Conservation (phyloP, 192 early-diverging fungal genomes). For the Pilaira anomala region DNA sequence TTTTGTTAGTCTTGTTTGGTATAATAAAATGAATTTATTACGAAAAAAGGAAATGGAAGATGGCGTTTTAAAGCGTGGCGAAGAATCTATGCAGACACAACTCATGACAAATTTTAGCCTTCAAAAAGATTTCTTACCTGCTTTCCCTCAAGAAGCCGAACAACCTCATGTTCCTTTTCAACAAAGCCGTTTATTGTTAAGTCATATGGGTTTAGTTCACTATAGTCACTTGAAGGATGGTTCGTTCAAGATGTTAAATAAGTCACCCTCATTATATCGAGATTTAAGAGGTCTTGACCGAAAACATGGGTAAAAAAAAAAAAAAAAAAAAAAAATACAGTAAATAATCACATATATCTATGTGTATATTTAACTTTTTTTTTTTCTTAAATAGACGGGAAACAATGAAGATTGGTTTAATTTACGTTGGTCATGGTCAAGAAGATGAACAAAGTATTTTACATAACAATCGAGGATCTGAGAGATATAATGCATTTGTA, state of each 20-base stretch:
- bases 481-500: slow-evolving; percentile 82
- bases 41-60: slow-evolving; percentile 7
- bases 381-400: slow-evolving; percentile 56
- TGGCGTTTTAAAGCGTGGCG: not conserved
- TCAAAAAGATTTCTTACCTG: slow-evolving; percentile 51
- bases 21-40: slow-evolving; percentile 23
- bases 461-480: slow-evolving; percentile 69
- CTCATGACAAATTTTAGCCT: slow-evolving; percentile 41
- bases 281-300: slow-evolving; percentile 79
- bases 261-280: slow-evolving; percentile 58
- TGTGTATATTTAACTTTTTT: slow-evolving; percentile 1
- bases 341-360: not conserved
- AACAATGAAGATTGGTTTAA: slow-evolving; percentile 82
- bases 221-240: slow-evolving; percentile 73
- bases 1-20: slow-evolving; percentile 20
- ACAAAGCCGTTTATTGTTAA: slow-evolving; percentile 65
- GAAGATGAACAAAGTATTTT: slow-evolving; percentile 87
- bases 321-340: too few relatives aligned
- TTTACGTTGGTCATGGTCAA: slow-evolving; percentile 91
- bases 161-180: slow-evolving; percentile 54
- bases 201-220: slow-evolving; percentile 70
- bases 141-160: slow-evolving; percentile 47
- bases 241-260: slow-evolving; percentile 64
- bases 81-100: slow-evolving; percentile 16
- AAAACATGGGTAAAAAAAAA: slow-evolving; percentile 74